Evolutionary conservation across 2,329 filamentous ascomycete species (phyloP), one percentile per base, ranked within the genome.

Genomic region (Calonectria hawksworthii): DNA sequence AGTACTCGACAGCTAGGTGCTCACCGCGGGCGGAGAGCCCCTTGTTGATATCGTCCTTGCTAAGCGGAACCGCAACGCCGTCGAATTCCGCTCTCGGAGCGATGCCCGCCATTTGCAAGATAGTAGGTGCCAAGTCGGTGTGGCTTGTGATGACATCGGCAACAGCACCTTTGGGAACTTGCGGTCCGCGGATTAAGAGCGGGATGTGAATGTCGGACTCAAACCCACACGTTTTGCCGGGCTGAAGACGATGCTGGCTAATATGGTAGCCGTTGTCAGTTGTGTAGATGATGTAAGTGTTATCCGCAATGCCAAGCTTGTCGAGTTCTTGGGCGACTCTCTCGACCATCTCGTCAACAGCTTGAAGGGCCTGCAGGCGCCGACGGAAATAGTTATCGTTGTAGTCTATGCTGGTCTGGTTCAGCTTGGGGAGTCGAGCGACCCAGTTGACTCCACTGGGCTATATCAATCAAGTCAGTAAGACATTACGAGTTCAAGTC

Each of bases 181-280:
- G 86, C 0, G 89, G 89, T 0, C 89, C 89, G 2, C 89, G 86
- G 28, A 90, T 83, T 36, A 89, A 84, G n/a, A 91, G 75, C 0
- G 89, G 89, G 2, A 91, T 85, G 5, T 88, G 86, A 54, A 90
- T 89, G 72, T 91, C 89, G 52, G 87, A 86, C 64, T 91, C 89
- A 69, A 85, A 89, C 0, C 87, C 87, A 61, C 88, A 90, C 38
- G 86, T 84, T 77, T 91, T 91, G 0, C 89, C 89, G 2, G 89
- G 88, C 4, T 85, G 86, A 47, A 90, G 80, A 1, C 89, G 87
- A 74, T 91, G 89, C 74, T 90, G 88, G n/a, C 87, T 84, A 69
- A 91, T 89, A 67, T 90, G 89, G 78, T 86, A 90, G 1, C 89
- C 89, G 69, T 91, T 91, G 77, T 91, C 89, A 0, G 86, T 85